Evolutionary conservation across 768 basidiomycete species (phyloP), one percentile per base, ranked within the genome.

Genomic region (Tylopilus subfusipes): DNA sequence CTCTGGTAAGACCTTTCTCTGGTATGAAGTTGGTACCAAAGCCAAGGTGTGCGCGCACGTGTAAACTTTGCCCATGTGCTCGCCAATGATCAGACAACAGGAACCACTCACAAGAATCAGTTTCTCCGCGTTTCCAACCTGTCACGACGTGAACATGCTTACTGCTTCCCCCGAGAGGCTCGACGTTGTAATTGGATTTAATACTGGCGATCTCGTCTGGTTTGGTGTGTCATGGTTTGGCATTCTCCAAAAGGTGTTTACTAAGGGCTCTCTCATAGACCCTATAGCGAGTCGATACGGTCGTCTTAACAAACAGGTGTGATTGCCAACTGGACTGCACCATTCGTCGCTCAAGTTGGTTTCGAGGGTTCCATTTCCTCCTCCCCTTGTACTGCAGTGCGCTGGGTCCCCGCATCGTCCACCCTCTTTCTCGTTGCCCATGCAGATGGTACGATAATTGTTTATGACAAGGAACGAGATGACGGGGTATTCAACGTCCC

Each of bases 181-280:
- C 31, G 95, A 98, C 63, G 77, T 97, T 7, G 81, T 98, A 54
- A 88, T 98, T 63, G 97, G 96, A 6, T 98, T 97, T 67, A 80
- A 77, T 57, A 90, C 94, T 0, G 97, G 97, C n/a, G 97, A 99
- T 73, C 76, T 99, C 34, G 73, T 98, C 46, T 98, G 97, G 97
- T 77, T 98, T 52, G 95, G 95, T 90, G 58, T 59, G 80, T 64
- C n/a, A 14, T 38, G 30, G 18, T 14, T 36, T 45, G 13, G 24
- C 46, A 46, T 68, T 40, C n/a, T 19, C 30, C 16, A 14, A 14
- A n/a, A 21, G 16, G 47, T 25, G 22, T 54, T 9, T 51, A 27
- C 42, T 61, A 34, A 54, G 54, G 54, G 24, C 27, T 29, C 34
- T 21, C 54, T 30, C 40, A 24, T 56, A 93, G 91, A 93, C 69